Percentiles rank a stretch among this genome's conserved stretches.
These are phyloP conservation scores for Lodderomyces pseudojiufengensis DNA, from an alignment of 1,139 yeast species.

Conservation along the genomic window DNA sequence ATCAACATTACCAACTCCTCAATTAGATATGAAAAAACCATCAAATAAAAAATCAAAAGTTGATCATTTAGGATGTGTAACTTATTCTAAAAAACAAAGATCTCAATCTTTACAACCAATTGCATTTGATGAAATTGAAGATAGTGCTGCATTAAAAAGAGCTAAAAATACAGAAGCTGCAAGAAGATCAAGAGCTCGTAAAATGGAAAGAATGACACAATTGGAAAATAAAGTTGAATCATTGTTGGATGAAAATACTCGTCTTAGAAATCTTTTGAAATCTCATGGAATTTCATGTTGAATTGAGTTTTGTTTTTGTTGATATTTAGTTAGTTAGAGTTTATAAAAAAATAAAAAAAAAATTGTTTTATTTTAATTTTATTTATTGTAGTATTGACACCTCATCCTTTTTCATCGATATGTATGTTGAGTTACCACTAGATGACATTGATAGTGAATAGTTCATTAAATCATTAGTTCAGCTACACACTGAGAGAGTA, in stretches of 20 bases:
- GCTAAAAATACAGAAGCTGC: constrained; percentile 98
- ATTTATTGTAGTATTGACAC: no score
- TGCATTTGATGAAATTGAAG: constrained; percentile 46
- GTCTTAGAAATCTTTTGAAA: constrained; percentile 49
- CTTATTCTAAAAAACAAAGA: constrained; percentile 63
- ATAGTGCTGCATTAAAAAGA: constrained; percentile 73
- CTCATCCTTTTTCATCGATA: no score
- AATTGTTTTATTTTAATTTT: no score
- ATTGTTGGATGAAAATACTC: constrained; percentile 51
- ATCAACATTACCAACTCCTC: constrained; percentile 34
- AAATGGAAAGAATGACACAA: constrained; percentile 82
- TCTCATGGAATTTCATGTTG: constrained; percentile 20
- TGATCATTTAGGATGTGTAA: constrained; percentile 61
- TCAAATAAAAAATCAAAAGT: constrained; percentile 23
- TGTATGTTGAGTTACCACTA: no score
- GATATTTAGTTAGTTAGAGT: background rate
- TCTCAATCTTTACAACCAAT: constrained; percentile 65
- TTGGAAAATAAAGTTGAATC: constrained; percentile 74
- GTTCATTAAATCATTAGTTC: no score
- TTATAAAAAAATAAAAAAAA: background rate
- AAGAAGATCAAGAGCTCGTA: constrained; percentile 89
- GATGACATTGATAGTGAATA: no score
- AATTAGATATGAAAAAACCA: constrained; percentile 18
- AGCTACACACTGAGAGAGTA: no score
- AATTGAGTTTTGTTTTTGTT: constrained; percentile 2